A percentile compares a stretch with the other conserved stretches of the same genome.
Conservation (phyloP, 768 basidiomycete species). For the Pleurotus giganteus region DNA sequence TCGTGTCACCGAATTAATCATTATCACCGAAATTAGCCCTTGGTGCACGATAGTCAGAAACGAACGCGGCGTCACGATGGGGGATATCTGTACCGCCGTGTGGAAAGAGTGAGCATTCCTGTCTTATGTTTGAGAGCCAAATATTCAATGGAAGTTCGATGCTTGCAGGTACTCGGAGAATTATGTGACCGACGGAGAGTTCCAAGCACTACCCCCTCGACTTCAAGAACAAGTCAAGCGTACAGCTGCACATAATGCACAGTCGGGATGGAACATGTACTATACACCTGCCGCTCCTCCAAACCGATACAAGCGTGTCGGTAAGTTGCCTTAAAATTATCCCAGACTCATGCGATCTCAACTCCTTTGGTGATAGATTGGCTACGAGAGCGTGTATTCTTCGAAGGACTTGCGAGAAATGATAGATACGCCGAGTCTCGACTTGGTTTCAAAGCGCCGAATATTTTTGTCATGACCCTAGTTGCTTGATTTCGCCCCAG, state of each 20-base stretch:
- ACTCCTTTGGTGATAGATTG: slow-evolving; percentile 48
- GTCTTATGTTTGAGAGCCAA: slow-evolving; percentile 12
- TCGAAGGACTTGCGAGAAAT: slow-evolving; percentile 61
- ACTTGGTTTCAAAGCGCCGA: slow-evolving; percentile 76
- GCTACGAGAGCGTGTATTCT: slow-evolving; percentile 71
- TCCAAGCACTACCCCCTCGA: slow-evolving; percentile 55
- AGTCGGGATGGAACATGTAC: slow-evolving; percentile 34
- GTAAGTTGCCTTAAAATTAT: slow-evolving; percentile 37
- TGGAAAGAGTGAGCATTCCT: slow-evolving; percentile 65
- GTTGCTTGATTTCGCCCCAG: slow-evolving; percentile 27
- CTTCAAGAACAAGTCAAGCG: slow-evolving; percentile 73
- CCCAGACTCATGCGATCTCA: background rate
- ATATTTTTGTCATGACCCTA: slow-evolving; percentile 73
- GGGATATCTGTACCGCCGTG: slow-evolving; percentile 69
- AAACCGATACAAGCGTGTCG: slow-evolving; percentile 58
- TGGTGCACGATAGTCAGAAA: slow-evolving; percentile 81
- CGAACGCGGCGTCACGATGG: slow-evolving; percentile 70
- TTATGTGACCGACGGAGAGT: slow-evolving; percentile 64
- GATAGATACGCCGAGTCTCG: slow-evolving; percentile 57
- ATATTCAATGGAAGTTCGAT: background rate
- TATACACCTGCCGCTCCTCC: slow-evolving; percentile 48
- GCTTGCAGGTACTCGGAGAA: slow-evolving; percentile 63
- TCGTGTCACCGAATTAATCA: slow-evolving; percentile 54
- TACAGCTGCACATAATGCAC: slow-evolving; percentile 42
- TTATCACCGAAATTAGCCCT: slow-evolving; percentile 61